phyloP scores from a whole-genome alignment of 441 rosid species.

The Hura crepitans region DNA sequence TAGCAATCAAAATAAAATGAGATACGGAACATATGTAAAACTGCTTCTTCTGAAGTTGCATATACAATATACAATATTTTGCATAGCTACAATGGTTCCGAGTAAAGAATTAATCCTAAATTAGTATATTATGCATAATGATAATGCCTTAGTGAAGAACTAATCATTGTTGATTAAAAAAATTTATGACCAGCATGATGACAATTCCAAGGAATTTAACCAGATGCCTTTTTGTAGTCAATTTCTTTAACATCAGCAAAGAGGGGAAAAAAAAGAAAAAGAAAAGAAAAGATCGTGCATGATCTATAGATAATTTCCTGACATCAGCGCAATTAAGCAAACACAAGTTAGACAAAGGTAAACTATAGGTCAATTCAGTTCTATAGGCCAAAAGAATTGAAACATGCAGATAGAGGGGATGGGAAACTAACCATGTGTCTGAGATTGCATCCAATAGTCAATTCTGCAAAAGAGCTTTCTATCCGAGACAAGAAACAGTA shows the following conservation, averaged over 20 bases:
- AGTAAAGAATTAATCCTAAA: not conserved
- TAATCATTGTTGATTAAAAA: not conserved
- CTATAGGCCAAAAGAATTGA: not conserved
- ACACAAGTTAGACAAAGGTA: not conserved
- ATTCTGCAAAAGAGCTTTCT: conserved; percentile 63
- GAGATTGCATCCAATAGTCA: conserved; percentile 83
- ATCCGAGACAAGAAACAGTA: conserved; percentile 71
- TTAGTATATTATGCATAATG: not conserved
- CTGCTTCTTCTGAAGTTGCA: not conserved
- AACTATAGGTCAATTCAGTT: not conserved
- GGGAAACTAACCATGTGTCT: conserved; percentile 49
- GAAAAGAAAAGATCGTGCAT: not conserved
- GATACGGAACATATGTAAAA: not conserved
- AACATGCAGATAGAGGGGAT: not conserved
- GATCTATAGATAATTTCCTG: not conserved
- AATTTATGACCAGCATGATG: not conserved
- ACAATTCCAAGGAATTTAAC: not conserved
- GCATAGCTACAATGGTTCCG: not conserved
- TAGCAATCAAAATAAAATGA: not conserved
- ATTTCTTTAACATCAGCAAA: not conserved
- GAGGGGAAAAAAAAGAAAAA: not conserved
- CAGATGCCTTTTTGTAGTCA: not conserved
- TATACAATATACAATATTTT: not conserved
- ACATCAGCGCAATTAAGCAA: not conserved
- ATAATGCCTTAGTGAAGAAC: not conserved